phyloP scores from a whole-genome alignment of 371 early-diverging fungal species.

The Lichtheimia hyalospora region DNA sequence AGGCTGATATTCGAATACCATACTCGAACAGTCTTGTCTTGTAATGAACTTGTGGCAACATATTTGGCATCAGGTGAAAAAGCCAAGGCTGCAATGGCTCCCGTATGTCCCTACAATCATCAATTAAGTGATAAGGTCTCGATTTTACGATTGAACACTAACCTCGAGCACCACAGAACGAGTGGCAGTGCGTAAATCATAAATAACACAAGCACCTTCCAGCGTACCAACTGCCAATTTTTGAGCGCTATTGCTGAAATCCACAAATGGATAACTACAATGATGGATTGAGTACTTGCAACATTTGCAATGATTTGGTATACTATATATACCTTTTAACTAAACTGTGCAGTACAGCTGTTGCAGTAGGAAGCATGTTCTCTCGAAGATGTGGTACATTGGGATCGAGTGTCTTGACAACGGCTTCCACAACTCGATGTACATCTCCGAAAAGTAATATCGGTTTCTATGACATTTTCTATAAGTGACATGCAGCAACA shows the following conservation, averaged over 20 bases:
- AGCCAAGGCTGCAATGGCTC: slow-evolving; percentile 66
- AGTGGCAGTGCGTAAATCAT: slow-evolving; percentile 85
- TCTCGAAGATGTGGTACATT: slow-evolving; percentile 77
- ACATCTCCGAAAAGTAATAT: slow-evolving; percentile 61
- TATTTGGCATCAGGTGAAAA: slow-evolving; percentile 83
- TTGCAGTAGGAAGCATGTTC: slow-evolving; percentile 64
- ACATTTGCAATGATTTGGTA: neutral
- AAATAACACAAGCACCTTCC: slow-evolving; percentile 79
- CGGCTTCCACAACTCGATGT: slow-evolving; percentile 70
- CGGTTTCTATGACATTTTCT: slow-evolving; percentile 52
- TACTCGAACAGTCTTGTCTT: slow-evolving; percentile 71
- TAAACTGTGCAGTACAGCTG: slow-evolving; percentile 74
- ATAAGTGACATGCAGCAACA: neutral
- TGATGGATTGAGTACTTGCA: neutral
- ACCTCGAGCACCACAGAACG: slow-evolving; percentile 75
- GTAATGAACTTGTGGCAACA: slow-evolving; percentile 72
- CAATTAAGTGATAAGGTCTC: neutral
- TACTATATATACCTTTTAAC: slow-evolving; percentile 57
- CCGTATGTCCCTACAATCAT: slow-evolving; percentile 59
- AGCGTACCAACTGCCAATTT: slow-evolving; percentile 77
- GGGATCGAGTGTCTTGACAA: slow-evolving; percentile 86
- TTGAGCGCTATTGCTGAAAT: slow-evolving; percentile 78
- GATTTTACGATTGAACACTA: neutral
- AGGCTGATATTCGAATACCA: slow-evolving; percentile 78
- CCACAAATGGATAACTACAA: slow-evolving; percentile 63